Conservation (phyloP, 2,329 filamentous ascomycete genomes). For the Cladosporium sp. region DNA sequence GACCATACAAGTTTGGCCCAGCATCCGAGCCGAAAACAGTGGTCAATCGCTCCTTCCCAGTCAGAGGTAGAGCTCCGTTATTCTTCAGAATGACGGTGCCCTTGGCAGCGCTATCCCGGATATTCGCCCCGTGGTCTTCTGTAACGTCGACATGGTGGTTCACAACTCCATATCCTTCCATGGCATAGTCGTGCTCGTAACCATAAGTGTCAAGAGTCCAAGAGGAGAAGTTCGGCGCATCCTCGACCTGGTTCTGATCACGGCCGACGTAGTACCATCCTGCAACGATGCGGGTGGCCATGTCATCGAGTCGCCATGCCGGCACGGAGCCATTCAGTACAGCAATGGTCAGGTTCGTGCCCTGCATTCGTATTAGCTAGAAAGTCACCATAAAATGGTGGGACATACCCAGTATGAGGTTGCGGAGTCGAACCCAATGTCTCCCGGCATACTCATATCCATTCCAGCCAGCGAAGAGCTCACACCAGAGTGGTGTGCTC, state of each 20-base stretch:
- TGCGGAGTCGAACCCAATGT: constrained; percentile 52
- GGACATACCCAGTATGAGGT: constrained; percentile 56
- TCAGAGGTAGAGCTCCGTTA: constrained; percentile 48
- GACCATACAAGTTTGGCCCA: constrained; percentile 60
- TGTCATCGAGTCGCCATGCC: constrained; percentile 29
- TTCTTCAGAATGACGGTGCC: constrained; percentile 74
- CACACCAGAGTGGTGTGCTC: constrained; percentile 28
- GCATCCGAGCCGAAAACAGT: constrained; percentile 70
- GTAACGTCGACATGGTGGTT: constrained; percentile 42
- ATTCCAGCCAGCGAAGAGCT: constrained; percentile 26
- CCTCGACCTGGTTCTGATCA: constrained; percentile 42
- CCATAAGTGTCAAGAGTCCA: constrained; percentile 57
- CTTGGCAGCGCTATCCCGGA: constrained; percentile 43
- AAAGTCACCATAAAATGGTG: too few species aligned
- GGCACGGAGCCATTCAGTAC: constrained; percentile 30
- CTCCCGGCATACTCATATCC: constrained; percentile 27
- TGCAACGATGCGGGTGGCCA: constrained; percentile 29
- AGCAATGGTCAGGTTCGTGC: constrained; percentile 26
- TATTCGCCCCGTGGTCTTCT: constrained; percentile 58
- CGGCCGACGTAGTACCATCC: constrained; percentile 59
- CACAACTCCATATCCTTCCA: constrained; percentile 41
- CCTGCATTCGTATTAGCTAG: neutral
- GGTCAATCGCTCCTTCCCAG: constrained; percentile 42
- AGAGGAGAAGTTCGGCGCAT: constrained; percentile 42
- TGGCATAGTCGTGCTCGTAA: constrained; percentile 58